A percentile compares a stretch with the other conserved stretches of the same genome.
Conservation (phyloP, 2,329 filamentous ascomycete species). For the Pyrenophora teres region DNA sequence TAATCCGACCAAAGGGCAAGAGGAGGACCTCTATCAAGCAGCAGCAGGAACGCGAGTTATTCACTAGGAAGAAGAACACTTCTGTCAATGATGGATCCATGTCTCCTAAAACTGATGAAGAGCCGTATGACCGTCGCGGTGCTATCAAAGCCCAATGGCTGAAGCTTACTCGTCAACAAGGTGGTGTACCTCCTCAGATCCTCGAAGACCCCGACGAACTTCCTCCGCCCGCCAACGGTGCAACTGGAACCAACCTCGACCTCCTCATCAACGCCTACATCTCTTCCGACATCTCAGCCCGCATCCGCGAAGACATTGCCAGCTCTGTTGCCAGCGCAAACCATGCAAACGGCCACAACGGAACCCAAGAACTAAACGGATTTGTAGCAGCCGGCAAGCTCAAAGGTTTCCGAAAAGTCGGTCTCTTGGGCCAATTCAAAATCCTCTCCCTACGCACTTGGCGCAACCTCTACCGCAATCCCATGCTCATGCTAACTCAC, state of each 20-base stretch:
- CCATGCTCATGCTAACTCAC: conserved; percentile 97
- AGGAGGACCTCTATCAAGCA: conserved; percentile 80
- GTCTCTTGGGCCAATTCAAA: conserved; percentile 79
- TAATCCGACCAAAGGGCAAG: conserved; percentile 66
- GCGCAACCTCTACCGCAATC: conserved; percentile 97
- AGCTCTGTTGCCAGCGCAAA: conserved; percentile 68
- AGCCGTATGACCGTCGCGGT: conserved; percentile 58
- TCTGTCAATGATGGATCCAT: conserved; percentile 51
- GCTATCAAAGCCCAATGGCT: conserved; percentile 62
- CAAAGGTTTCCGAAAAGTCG: conserved; percentile 80
- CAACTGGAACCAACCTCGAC: conserved; percentile 76
- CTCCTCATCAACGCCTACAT: conserved; percentile 76
- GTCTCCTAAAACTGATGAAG: conserved; percentile 68
- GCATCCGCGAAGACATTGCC: conserved; percentile 78
- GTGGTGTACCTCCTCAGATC: conserved; percentile 62
- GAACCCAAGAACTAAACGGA: conserved; percentile 59
- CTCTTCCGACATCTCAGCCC: conserved; percentile 74
- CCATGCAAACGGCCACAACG: conserved; percentile 69
- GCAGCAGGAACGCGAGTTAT: conserved; percentile 88
- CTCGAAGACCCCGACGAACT: conserved; percentile 71
- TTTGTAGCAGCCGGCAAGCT: conserved; percentile 65
- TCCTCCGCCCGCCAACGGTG: conserved; percentile 61
- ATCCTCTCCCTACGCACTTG: conserved; percentile 91
- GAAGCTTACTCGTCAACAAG: conserved; percentile 60
- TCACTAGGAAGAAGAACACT: conserved; percentile 75